Evolutionary conservation across 2,329 filamentous ascomycete species (phyloP), one percentile per base, ranked within the genome.

Genomic region (Chaetomium sp.): DNA sequence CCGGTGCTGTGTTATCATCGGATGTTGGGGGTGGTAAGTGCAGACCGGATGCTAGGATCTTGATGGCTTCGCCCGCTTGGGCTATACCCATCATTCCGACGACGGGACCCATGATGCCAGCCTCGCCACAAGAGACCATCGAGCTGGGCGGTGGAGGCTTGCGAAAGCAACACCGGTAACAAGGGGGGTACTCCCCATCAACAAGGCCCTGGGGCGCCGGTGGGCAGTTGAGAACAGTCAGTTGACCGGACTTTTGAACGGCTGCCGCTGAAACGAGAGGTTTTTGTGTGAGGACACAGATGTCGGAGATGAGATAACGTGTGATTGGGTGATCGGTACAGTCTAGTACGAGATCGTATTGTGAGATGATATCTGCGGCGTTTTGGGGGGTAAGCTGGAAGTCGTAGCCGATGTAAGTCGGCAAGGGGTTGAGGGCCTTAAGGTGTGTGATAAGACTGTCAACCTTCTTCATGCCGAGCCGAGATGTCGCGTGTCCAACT

Each of bases 291-390:
- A 96, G 76, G 8, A 96, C 87, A 63, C 90, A 95, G 12, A 88
- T 82, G 68, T 99, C 94, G 0, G 90, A 96, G 61, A 97, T 89
- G 46, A 97, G 80, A 69, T 99, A 97, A 44, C 94, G 88, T 0
- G 90, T 89, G 1, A 89, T 87, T 0, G 94, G 92, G 61, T 92
- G 91, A 71, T 99, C 94, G 8, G 92, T 97, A 69, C 94, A 99
- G 70, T 99, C 94, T 10, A 99, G 82, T 1, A 97, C 83, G 0
- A 96, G 64, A 64, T 96, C 89, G 67, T 95, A 97, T 4, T 75
- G 64, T 0, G 76, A 72, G 54, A 95, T 81, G 42, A 90, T 83
- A 0, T 76, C 69, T 6, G 82, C 72, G 0, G 90, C 88, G 52
- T 87, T 88, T 56, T 82, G 73, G 0, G 89, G 79, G 0, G 81